Evolutionary conservation across 2,329 filamentous ascomycete species (phyloP).

Genomic region (Penicillium sp.): DNA sequence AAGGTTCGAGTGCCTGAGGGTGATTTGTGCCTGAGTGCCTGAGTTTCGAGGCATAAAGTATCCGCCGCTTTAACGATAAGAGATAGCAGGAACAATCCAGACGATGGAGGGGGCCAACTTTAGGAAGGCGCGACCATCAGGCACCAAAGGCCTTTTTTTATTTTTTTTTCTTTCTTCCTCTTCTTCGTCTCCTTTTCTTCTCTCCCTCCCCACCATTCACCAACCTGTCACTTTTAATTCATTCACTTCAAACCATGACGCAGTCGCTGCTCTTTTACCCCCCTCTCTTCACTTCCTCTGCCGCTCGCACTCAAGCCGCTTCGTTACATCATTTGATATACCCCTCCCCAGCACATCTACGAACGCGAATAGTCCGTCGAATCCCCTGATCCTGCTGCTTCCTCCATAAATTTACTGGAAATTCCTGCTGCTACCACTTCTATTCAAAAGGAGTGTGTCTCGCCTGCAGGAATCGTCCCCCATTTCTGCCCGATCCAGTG

Average conservation of each 20-base stretch:
- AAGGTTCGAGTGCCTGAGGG: too few relatives aligned
- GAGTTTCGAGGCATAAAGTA: too few relatives aligned
- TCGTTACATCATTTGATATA: constrained; percentile 33
- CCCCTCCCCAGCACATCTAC: constrained; percentile 21
- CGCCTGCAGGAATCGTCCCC: constrained; percentile 1
- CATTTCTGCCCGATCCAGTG: constrained; percentile 18
- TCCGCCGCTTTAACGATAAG: too few relatives aligned
- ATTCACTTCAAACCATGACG: constrained; percentile 40
- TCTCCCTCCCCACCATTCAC: background rate
- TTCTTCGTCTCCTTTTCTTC: background rate
- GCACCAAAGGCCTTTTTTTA: constrained; percentile 17
- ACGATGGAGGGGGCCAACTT: background rate
- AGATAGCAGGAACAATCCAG: too few relatives aligned
- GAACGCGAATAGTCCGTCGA: constrained; percentile 16
- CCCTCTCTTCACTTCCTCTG: constrained; percentile 28
- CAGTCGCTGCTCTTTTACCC: constrained; percentile 33
- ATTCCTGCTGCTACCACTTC: background rate
- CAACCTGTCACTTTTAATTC: constrained; percentile 1
- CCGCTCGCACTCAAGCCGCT: constrained; percentile 8
- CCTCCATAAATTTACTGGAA: background rate
- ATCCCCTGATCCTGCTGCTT: constrained; percentile 16
- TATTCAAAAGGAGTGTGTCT: background rate
- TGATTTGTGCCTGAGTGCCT: too few relatives aligned
- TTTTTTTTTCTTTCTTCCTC: background rate
- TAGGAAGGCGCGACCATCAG: constrained; percentile 17